Conservation (phyloP, 768 basidiomycete species). For the Infundibulicybe gibba region DNA sequence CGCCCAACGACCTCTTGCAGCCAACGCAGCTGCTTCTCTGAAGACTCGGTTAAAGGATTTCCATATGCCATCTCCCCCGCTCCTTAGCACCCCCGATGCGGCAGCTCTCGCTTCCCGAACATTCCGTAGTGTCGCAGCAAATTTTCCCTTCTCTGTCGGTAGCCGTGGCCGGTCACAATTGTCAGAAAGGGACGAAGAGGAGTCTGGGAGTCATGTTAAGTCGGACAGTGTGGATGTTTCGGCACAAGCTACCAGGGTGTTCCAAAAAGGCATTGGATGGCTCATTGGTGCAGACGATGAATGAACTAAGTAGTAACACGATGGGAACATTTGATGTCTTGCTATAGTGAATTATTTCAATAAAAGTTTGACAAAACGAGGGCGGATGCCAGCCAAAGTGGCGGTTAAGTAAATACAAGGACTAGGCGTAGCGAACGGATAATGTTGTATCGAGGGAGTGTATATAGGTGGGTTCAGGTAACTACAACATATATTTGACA, state of each 20-base stretch:
- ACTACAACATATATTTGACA: neutral
- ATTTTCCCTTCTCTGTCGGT: slow-evolving; percentile 64
- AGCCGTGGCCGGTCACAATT: slow-evolving; percentile 33
- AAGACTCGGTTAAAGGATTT: slow-evolving; percentile 61
- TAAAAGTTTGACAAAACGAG: slow-evolving; percentile 1
- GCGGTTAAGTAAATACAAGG: slow-evolving; percentile 5
- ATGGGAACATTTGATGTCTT: too few species aligned
- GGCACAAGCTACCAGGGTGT: slow-evolving; percentile 68
- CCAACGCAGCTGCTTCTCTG: slow-evolving; percentile 47
- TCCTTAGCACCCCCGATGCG: slow-evolving; percentile 72
- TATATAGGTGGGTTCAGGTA: neutral
- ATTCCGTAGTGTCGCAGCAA: slow-evolving; percentile 74
- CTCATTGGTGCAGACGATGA: slow-evolving; percentile 82
- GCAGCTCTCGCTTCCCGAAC: slow-evolving; percentile 77
- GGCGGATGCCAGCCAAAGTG: neutral
- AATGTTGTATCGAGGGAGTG: slow-evolving; percentile 1
- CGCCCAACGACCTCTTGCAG: slow-evolving; percentile 16
- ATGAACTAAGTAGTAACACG: slow-evolving; percentile 12
- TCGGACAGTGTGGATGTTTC: slow-evolving; percentile 61
- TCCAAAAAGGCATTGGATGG: slow-evolving; percentile 95
- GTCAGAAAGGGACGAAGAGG: slow-evolving; percentile 39
- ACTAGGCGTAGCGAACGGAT: neutral
- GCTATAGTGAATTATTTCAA: neutral
- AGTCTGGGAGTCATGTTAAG: slow-evolving; percentile 34
- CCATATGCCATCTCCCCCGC: slow-evolving; percentile 64